Evolutionary conservation across 2,329 filamentous ascomycete genomes (phyloP).

Genomic region (Hymenoscyphus occultus): DNA sequence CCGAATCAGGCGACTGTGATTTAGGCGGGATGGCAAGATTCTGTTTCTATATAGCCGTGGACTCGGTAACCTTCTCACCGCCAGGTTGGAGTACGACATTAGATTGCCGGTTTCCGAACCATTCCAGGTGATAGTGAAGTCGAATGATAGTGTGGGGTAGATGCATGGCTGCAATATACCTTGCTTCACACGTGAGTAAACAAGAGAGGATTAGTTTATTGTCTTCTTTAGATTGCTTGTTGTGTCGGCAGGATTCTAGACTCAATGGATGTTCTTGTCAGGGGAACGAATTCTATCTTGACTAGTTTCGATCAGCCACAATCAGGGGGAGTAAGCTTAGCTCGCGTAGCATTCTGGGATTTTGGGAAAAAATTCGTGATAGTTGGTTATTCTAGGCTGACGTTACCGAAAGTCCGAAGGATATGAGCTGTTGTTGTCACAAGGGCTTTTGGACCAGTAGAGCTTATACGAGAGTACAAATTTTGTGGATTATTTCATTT

Average conservation of each 20-base stretch:
- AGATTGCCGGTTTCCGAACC: not conserved
- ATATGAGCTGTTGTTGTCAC: not conserved
- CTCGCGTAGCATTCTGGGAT: not conserved
- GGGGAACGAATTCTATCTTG: not conserved
- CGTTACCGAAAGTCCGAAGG: not conserved
- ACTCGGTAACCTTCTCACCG: not conserved
- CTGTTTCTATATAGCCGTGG: slow-evolving; percentile 7
- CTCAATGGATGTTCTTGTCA: slow-evolving; percentile 7
- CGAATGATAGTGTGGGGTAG: slow-evolving; percentile 3
- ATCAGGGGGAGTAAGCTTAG: not conserved
- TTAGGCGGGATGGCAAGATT: slow-evolving; percentile 6
- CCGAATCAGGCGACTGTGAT: slow-evolving; percentile 6
- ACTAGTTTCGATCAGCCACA: not conserved
- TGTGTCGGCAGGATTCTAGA: not conserved
- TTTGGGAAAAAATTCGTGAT: not conserved
- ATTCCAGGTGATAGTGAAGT: not conserved
- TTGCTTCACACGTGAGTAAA: slow-evolving; percentile 5
- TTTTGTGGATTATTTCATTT: slow-evolving; percentile 5
- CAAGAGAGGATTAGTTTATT: not conserved
- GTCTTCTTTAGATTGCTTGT: not conserved
- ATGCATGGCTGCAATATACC: not conserved
- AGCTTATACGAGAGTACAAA: not conserved
- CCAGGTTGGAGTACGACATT: not conserved
- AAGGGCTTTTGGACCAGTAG: not conserved
- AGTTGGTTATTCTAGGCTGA: not conserved